phyloP scores from a whole-genome alignment of 306 rosid species.

The Urtica urens region DNA sequence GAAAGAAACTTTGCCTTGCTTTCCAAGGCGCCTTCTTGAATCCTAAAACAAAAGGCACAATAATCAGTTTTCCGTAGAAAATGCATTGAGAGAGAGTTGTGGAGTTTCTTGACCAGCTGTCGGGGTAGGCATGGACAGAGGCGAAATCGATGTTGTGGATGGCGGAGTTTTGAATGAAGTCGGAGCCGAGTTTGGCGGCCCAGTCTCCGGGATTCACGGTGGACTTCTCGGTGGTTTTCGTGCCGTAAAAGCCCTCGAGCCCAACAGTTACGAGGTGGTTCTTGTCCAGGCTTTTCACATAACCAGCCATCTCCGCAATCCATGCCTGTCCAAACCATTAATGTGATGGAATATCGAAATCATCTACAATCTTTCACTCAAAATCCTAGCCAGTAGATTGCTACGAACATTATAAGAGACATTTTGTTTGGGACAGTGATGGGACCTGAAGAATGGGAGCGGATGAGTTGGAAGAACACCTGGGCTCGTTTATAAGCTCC shows the following conservation, averaged over 20 bases:
- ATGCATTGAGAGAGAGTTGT: neutral
- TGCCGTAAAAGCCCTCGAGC: slow-evolving; percentile 14
- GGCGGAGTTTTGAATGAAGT: slow-evolving; percentile 13
- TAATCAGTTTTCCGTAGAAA: neutral
- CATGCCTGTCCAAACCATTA: slow-evolving; percentile 6
- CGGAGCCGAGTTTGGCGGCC: slow-evolving; percentile 15
- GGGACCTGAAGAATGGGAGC: slow-evolving; percentile 14
- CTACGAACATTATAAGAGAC: too few species aligned
- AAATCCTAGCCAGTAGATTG: too few species aligned
- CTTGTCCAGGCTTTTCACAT: slow-evolving; percentile 9
- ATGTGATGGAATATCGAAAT: neutral
- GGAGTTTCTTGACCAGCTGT: slow-evolving; percentile 6
- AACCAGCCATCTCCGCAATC: slow-evolving; percentile 13
- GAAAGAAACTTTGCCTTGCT: slow-evolving; percentile 8
- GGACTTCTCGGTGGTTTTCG: neutral
- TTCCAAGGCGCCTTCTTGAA: slow-evolving; percentile 3
- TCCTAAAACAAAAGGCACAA: neutral
- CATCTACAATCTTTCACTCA: neutral
- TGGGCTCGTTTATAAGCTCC: slow-evolving; percentile 20
- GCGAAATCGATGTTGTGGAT: slow-evolving; percentile 12
- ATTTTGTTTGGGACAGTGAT: too few species aligned
- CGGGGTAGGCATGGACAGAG: slow-evolving; percentile 17
- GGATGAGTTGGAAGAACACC: slow-evolving; percentile 12
- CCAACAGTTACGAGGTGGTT: slow-evolving; percentile 14
- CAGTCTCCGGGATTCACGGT: slow-evolving; percentile 13